These are phyloP conservation scores for Clavaria fumosa DNA, from an alignment of 768 basidiomycete genomes.

Conservation along the genomic window DNA sequence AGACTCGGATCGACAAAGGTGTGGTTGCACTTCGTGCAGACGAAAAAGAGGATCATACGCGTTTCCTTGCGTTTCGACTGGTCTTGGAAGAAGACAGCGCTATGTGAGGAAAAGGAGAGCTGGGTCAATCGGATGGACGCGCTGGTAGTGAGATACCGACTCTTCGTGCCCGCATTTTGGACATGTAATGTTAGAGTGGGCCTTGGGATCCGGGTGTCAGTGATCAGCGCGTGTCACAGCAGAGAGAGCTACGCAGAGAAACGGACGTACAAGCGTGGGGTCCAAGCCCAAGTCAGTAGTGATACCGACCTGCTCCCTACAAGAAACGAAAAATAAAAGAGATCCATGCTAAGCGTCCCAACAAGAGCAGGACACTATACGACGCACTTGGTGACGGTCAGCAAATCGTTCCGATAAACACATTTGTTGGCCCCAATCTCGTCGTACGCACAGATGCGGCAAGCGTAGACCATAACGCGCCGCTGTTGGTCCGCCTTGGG, in stretches of 20 bases:
- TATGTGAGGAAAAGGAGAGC: slow-evolving; percentile 17
- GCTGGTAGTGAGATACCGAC: too few species aligned
- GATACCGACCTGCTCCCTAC: slow-evolving; percentile 85
- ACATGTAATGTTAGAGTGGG: slow-evolving; percentile 73
- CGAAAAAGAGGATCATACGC: slow-evolving; percentile 85
- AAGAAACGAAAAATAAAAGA: slow-evolving; percentile 2
- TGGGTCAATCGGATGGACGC: neutral
- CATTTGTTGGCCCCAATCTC: slow-evolving; percentile 78
- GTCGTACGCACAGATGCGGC: slow-evolving; percentile 78
- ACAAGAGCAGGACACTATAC: too few species aligned
- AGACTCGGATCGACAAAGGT: slow-evolving; percentile 59
- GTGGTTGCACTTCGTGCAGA: slow-evolving; percentile 71
- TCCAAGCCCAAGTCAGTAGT: slow-evolving; percentile 80
- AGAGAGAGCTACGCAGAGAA: neutral
- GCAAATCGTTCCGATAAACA: slow-evolving; percentile 85
- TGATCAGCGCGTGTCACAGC: slow-evolving; percentile 2
- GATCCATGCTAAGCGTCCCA: neutral
- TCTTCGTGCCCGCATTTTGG: slow-evolving; percentile 72
- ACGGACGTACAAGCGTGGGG: slow-evolving; percentile 63
- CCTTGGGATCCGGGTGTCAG: slow-evolving; percentile 28
- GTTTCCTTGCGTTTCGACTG: slow-evolving; percentile 96
- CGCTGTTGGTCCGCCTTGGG: slow-evolving; percentile 83
- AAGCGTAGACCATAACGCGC: slow-evolving; percentile 77
- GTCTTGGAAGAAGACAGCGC: slow-evolving; percentile 90
- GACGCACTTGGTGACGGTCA: slow-evolving; percentile 80